Percentiles rank a stretch among this genome's conserved stretches.
Evolutionary conservation across 2,329 filamentous ascomycete species (phyloP).

Genomic region (Monosporascus cannonballus): DNA sequence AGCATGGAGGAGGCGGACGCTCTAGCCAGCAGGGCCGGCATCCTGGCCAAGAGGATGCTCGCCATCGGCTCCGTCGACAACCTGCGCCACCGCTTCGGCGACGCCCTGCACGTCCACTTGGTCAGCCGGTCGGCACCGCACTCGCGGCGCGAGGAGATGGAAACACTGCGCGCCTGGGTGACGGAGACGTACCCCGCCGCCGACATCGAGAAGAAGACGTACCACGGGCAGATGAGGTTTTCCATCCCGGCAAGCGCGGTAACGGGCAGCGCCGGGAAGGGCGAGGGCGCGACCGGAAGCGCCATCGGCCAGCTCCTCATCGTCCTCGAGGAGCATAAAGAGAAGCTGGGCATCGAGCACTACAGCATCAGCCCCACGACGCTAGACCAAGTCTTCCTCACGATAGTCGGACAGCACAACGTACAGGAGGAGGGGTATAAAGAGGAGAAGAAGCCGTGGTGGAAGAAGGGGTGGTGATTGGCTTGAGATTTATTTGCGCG

Average conservation of each 20-base stretch:
- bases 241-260: slow-evolving; percentile 54
- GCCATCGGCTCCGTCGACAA: slow-evolving; percentile 72
- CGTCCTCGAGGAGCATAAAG: slow-evolving; percentile 64
- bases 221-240: slow-evolving; percentile 85
- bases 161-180: slow-evolving; percentile 61
- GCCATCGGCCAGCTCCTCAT: slow-evolving; percentile 66
- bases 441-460: slow-evolving; percentile 19
- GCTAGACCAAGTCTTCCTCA: slow-evolving; percentile 84
- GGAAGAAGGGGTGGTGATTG: slow-evolving; percentile 11
- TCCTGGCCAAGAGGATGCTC: slow-evolving; percentile 80
- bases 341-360: slow-evolving; percentile 67
- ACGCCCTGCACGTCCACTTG: slow-evolving; percentile 74
- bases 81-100: slow-evolving; percentile 69
- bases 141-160: slow-evolving; percentile 64
- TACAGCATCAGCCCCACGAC: slow-evolving; percentile 85
- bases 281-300: slow-evolving; percentile 23
- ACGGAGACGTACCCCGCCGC: slow-evolving; percentile 53
- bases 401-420: slow-evolving; percentile 75
- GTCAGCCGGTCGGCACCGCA: slow-evolving; percentile 70
- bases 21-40: slow-evolving; percentile 75
- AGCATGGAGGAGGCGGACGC: slow-evolving; percentile 95
- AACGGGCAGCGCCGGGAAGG: slow-evolving; percentile 4
- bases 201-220: slow-evolving; percentile 65
- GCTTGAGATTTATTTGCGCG: too few relatives aligned
- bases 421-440: slow-evolving; percentile 61